A percentile compares a stretch with the other conserved stretches of the same genome.
phyloP scores from a whole-genome alignment of 140 eudicot genomes.

The Cichorium intybus region DNA sequence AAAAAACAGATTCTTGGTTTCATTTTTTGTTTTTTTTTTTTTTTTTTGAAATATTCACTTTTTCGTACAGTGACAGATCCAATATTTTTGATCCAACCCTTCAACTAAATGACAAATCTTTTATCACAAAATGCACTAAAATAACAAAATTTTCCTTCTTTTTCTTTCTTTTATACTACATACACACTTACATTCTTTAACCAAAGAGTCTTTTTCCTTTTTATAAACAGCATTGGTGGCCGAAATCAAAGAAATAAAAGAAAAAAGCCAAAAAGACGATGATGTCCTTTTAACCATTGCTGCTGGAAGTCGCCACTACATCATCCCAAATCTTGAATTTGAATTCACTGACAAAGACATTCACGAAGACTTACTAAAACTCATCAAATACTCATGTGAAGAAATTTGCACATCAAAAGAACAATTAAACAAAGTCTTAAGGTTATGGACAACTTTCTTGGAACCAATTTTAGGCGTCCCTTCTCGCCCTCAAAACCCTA shows the following conservation, averaged over 20 bases:
- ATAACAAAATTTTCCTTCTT: not conserved
- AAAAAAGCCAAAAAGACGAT: conserved; percentile 70
- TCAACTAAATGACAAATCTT: not conserved
- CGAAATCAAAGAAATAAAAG: conserved; percentile 86
- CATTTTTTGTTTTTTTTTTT: too few relatives aligned
- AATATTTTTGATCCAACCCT: not conserved
- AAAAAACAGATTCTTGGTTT: too few relatives aligned
- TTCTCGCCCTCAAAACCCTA: conserved; percentile 32
- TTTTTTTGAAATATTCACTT: too few relatives aligned
- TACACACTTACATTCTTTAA: not conserved
- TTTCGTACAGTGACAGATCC: too few relatives aligned
- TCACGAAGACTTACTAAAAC: conserved; percentile 82
- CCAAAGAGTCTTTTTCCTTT: conserved; percentile 6
- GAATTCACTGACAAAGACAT: conserved; percentile 59
- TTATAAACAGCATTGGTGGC: conserved; percentile 69
- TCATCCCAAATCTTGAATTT: conserved; percentile 61
- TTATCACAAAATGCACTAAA: too few relatives aligned
- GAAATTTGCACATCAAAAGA: conserved; percentile 86
- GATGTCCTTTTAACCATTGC: conserved; percentile 59
- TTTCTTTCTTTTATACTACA: too few relatives aligned
- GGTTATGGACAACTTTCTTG: conserved; percentile 81
- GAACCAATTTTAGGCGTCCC: conserved; percentile 80
- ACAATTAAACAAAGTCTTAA: conserved; percentile 73
- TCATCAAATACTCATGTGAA: conserved; percentile 82
- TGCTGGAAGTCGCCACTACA: conserved; percentile 76